phyloP scores from a whole-genome alignment of 1,139 yeast species.

The Casaregolazyma lundiana region DNA sequence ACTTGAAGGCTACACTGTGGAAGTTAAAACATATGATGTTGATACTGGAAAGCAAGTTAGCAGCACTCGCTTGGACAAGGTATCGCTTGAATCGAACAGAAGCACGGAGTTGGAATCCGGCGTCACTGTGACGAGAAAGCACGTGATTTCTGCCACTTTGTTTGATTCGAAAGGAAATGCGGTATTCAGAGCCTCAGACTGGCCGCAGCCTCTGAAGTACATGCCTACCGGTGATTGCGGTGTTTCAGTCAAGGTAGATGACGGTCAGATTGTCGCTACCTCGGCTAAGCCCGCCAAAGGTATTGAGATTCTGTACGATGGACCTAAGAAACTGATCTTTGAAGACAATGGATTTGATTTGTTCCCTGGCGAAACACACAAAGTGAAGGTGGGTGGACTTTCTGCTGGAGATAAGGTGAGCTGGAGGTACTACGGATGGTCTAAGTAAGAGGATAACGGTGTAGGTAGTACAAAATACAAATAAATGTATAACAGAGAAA shows the following conservation, averaged over 20 bases:
- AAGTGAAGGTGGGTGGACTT: constrained; percentile 8
- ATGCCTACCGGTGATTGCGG: constrained; percentile 31
- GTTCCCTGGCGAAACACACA: constrained; percentile 36
- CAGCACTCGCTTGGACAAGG: constrained; percentile 18
- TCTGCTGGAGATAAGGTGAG: constrained; percentile 1
- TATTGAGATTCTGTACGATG: constrained; percentile 29
- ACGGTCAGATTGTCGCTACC: constrained; percentile 19
- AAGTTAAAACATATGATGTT: constrained; percentile 34
- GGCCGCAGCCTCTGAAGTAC: constrained; percentile 54
- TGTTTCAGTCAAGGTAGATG: constrained; percentile 14
- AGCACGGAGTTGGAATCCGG: constrained; percentile 32
- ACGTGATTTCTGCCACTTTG: constrained; percentile 1
- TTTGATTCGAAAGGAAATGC: constrained; percentile 17
- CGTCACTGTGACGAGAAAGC: constrained; percentile 17
- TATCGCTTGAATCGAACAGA: constrained; percentile 32
- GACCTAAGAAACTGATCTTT: constrained; percentile 21
- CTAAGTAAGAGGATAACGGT: too few species aligned
- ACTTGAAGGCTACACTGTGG: constrained; percentile 27
- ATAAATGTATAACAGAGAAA: too few species aligned
- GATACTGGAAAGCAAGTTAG: constrained; percentile 31
- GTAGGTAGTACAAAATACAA: too few species aligned
- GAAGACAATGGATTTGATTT: constrained; percentile 45
- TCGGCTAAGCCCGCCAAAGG: constrained; percentile 44
- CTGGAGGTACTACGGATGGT: background rate
- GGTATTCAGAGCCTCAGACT: constrained; percentile 40